Conservation (phyloP, 2,329 filamentous ascomycete species). For the Cladosporium phlei region DNA sequence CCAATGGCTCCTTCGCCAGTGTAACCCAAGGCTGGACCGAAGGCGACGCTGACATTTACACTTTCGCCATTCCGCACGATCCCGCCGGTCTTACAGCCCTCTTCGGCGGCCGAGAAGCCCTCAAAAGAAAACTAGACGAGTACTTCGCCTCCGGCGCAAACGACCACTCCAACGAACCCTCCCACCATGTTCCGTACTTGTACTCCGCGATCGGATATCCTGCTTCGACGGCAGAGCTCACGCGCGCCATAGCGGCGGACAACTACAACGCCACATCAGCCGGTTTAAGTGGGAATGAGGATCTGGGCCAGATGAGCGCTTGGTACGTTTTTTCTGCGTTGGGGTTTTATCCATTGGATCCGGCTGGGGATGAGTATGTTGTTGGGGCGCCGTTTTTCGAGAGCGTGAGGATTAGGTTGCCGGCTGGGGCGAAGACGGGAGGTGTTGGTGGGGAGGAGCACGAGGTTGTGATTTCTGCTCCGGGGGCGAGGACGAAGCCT, state of each 20-base stretch:
- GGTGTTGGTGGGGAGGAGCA: constrained; percentile 24
- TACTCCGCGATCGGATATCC: constrained; percentile 43
- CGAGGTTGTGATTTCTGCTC: constrained; percentile 38
- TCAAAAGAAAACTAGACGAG: constrained; percentile 42
- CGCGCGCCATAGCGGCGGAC: constrained; percentile 36
- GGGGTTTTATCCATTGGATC: constrained; percentile 46
- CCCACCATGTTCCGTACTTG: constrained; percentile 46
- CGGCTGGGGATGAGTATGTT: constrained; percentile 43
- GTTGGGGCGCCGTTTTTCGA: constrained; percentile 46
- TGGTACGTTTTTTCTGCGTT: constrained; percentile 47
- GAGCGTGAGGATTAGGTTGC: constrained; percentile 37
- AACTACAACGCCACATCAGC: constrained; percentile 46
- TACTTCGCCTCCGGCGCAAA: constrained; percentile 45
- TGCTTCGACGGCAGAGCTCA: constrained; percentile 34
- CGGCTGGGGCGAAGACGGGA: constrained; percentile 30
- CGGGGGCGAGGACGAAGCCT: constrained; percentile 37
- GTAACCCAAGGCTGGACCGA: constrained; percentile 46
- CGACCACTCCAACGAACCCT: constrained; percentile 47
- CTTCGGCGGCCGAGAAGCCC: constrained; percentile 35
- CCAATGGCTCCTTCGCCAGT: constrained; percentile 44
- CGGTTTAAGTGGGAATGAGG: constrained; percentile 46
- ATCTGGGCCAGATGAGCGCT: constrained; percentile 48
- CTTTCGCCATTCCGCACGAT: constrained; percentile 48
- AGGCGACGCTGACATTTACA: constrained; percentile 49
- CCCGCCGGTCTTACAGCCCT: constrained; percentile 38